Evolutionary conservation across 768 basidiomycete species (phyloP).

Genomic region (Cystobasidium onofrii): DNA sequence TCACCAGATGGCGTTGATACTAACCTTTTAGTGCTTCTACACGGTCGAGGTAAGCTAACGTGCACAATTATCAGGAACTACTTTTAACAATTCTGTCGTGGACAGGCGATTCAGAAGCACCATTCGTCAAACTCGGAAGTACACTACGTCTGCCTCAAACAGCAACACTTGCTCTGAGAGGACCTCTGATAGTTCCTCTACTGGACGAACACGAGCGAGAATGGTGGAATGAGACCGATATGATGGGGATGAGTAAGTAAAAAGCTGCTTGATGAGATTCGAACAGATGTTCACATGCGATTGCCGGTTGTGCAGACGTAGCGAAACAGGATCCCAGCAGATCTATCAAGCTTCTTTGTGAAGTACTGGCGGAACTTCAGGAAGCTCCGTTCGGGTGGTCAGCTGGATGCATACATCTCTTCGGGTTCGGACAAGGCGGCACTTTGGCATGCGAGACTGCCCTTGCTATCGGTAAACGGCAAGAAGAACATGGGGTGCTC

Average conservation of each 20-base stretch:
- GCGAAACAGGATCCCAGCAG: constrained; percentile 54
- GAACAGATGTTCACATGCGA: constrained; percentile 23
- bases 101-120: constrained; percentile 70
- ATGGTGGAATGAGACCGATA: constrained; percentile 78
- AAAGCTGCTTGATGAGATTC: not conserved
- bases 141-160: constrained; percentile 81
- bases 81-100: not conserved
- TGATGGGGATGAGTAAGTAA: constrained; percentile 55
- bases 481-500: constrained; percentile 45
- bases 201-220: constrained; percentile 58
- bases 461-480: constrained; percentile 43
- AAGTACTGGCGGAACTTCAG: constrained; percentile 55
- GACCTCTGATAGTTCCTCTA: constrained; percentile 60
- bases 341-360: constrained; percentile 55
- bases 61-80: no score
- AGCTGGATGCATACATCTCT: constrained; percentile 63
- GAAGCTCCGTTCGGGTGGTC: constrained; percentile 59
- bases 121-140: constrained; percentile 66
- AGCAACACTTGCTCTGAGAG: constrained; percentile 69
- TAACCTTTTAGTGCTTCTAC: constrained; percentile 72
- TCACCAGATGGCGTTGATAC: constrained; percentile 78
- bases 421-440: constrained; percentile 84
- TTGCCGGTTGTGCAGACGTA: constrained; percentile 47
- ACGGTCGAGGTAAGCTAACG: constrained; percentile 63
- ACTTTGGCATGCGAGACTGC: constrained; percentile 64